Base-by-base conservation (phyloP, 2,329 filamentous ascomycete genomes). In the Penicillium sp. region DNA sequence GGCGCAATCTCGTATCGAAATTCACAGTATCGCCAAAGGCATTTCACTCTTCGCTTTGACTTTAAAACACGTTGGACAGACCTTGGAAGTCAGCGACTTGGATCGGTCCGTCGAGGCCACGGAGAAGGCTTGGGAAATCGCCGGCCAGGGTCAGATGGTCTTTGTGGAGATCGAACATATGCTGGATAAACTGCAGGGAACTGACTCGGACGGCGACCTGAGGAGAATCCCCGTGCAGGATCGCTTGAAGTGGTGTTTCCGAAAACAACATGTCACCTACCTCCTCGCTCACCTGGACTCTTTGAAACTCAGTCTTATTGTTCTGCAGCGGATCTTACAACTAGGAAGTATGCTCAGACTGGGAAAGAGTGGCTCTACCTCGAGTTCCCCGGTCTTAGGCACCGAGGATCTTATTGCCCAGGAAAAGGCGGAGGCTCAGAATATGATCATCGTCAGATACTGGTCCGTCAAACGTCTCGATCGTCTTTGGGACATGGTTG, bases 151-250 rank as follows among this genome's bases (percentile, higher is more conserved):
- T 32, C 66, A 68, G 45, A 40, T 63, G 40, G 64, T 75, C 5
- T 75, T 76, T 46, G 62, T 71, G n/a, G 72, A 75, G 39, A 72
- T 76, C 24, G 66, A 73, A 50, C 68, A 67, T 33, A 76, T 76
- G 74, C 52, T 75, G 32, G 67, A 75, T 18, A 62, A 67, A 41
- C 56, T 69, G 2, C 67, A 72, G 37, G 60, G 46, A 20, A 62
- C 58, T 2, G 66, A 68, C 45, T 33, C 52, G 2, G 52, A 65
- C 17, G 57, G 56, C 3, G 62, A 64, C 30, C 49, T 62, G n/a
- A 61, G 60, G 10, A 51, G 56, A 17, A 63, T 65, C 8, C 58
- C 68, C 10, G 44, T 69, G 9, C 66, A 68, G 26, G 70, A 76
- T 37, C 68, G 68, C 13, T 65, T 75, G 49, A 71, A 66, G 46